Base-by-base conservation (phyloP, 371 early-diverging fungal species). In the Amoeboaphelidium protococcarum region DNA sequence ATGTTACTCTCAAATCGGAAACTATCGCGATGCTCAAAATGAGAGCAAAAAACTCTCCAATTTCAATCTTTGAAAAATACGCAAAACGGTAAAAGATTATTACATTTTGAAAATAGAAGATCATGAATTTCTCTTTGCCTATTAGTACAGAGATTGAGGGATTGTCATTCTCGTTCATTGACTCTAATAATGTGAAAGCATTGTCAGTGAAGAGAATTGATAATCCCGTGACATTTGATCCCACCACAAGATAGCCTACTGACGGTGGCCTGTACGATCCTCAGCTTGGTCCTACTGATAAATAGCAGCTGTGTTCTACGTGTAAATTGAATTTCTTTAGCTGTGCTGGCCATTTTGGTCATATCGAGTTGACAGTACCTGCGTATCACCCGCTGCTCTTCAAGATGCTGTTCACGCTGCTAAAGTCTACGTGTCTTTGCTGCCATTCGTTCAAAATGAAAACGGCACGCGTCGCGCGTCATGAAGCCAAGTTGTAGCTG, bases 271-370 rank as follows among this genome's bases (percentile, higher is more conserved):
- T 98, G 22, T 92, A 95, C 56, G 99, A 98, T 67, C 71, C 80
- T 41, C 76, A 85, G 13, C 75, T 99, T 52, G 99, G 99, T 26
- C 96, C 99, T 23, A 70, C 71, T 56, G 70, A 76, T 55, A 72
- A 71, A 55, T 62, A 69, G 46, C 68, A 70, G 56, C 67, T 74
- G 76, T 94, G 95, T 63, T 70, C 67, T 0, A 94, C 92, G 10
- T 94, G 95, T 67, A 68, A 70, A 3, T 70, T 86, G 51, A 73
- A 72, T 46, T 67, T 76, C 61, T 72, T 71, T 55, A 63, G 68
- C 27, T 99, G 98, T 58, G 87, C 90, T 16, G 99, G 99, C 25
- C 98, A 99, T 55, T 98, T 94, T 71, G 99, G 99, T 31, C 98
- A 99, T 60, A 97, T 99, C 48, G 95, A 97, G 57, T 73, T 98